Base-by-base conservation (phyloP, 345 rosid genomes). In the Salix dunnii region DNA sequence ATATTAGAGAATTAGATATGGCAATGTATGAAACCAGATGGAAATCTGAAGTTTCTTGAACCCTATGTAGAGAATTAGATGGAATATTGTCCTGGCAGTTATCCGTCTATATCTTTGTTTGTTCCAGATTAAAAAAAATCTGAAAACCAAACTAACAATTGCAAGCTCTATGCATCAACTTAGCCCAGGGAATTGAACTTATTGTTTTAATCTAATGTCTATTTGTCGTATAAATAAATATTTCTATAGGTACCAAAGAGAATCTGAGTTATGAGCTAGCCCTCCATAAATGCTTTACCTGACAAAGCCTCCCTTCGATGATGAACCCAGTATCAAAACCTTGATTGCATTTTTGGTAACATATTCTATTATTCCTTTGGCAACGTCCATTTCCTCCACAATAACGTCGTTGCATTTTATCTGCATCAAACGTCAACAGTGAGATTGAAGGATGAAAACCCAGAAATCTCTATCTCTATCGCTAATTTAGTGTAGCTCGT, bases 381-480 rank as follows among this genome's bases (percentile, higher is more conserved):
- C 70, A 21, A 85, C 75, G 68, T 84, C 93, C 0, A n/a, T 6
- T 18, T 87, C 95, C 72, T 96, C 98, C 35, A 89, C 33, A 16
- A 83, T 21, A 25, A 93, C 87, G 76, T 91, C 97, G 20, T 78
- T 76, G 80, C 91, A 88, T 67, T 72, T 83, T 42, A 96, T 88
- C 99, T 96, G 80, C 36, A 42, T 28, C 40, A 55, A 55, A 53
- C 33, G 58, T 25, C 4, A 33, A 38, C 16, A 16, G 27, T 43
- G 48, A 51, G 49, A 10, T 79, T 25, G 55, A 46, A 3, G 31
- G 40, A 67, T 40, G 5, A 30, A 3, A 49, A 13, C 72, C 62
- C 72, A 36, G 61, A 38, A 68, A 67, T 31, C 49, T 64, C 55
- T 36, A 67, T 31, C 49, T 64, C 55, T 30, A 3, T 36, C 13